phyloP scores from a whole-genome alignment of 1,139 yeast species.

The Nakaseomyces sp. region DNA sequence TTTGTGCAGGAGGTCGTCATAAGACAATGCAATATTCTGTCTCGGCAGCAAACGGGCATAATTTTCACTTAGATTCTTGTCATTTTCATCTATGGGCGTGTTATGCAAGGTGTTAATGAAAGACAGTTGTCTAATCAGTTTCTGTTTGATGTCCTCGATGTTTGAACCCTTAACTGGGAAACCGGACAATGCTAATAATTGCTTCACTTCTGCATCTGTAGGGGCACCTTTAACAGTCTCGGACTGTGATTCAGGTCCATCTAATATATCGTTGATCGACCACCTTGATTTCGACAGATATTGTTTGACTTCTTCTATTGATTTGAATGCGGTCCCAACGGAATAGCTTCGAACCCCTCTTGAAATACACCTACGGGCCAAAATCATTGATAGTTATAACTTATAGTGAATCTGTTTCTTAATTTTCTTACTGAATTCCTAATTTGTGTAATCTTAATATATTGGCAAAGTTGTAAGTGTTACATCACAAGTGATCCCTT shows the following conservation, averaged over 20 bases:
- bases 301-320: slow-evolving; percentile 16
- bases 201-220: slow-evolving; percentile 15
- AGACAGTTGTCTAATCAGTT: slow-evolving; percentile 39
- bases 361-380: background rate
- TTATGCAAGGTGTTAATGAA: slow-evolving; percentile 40
- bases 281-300: slow-evolving; percentile 20
- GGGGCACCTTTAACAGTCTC: slow-evolving; percentile 8
- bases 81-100: slow-evolving; percentile 17
- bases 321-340: slow-evolving; percentile 17
- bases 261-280: slow-evolving; percentile 22
- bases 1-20: slow-evolving; percentile 24
- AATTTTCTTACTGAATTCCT: too few species aligned
- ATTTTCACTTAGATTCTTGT: slow-evolving; percentile 14
- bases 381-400: background rate
- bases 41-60: slow-evolving; percentile 22
- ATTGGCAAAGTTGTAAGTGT: too few species aligned
- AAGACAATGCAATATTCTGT: slow-evolving; percentile 19
- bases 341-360: background rate
- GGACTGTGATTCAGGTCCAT: background rate
- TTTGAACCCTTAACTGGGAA: slow-evolving; percentile 29
- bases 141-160: slow-evolving; percentile 28
- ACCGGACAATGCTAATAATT: slow-evolving; percentile 40
- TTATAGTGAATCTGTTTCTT: too few species aligned
- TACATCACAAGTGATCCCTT: too few species aligned
- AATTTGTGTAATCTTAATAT: too few species aligned